Conservation (phyloP, 306 rosid genomes). For the Dryas octopetala region DNA sequence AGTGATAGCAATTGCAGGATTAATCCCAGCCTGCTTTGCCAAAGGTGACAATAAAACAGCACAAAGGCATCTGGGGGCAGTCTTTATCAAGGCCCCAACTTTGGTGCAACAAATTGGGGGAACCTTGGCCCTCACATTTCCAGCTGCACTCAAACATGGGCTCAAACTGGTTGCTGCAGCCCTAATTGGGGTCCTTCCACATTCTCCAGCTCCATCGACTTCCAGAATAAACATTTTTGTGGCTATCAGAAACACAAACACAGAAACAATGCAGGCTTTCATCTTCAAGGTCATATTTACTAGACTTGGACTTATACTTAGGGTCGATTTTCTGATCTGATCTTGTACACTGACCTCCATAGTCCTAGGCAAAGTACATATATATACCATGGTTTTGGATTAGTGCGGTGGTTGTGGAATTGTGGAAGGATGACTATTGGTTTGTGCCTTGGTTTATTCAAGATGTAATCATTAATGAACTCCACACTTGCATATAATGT, state of each 20-base stretch:
- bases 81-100: slow-evolving; percentile 58
- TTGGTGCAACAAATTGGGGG: slow-evolving; percentile 66
- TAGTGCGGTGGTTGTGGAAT: slow-evolving; percentile 52
- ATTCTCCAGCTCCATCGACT: slow-evolving; percentile 68
- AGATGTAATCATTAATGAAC: slow-evolving; percentile 24
- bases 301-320: not conserved
- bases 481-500: not conserved
- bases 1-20: slow-evolving; percentile 69
- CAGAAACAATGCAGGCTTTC: slow-evolving; percentile 20
- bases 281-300: not conserved
- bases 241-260: slow-evolving; percentile 24
- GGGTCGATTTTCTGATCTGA: too few species aligned
- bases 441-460: slow-evolving; percentile 18
- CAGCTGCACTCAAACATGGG: slow-evolving; percentile 66
- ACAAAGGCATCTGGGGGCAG: slow-evolving; percentile 71
- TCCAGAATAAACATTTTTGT: slow-evolving; percentile 7
- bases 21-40: slow-evolving; percentile 73
- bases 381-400: not conserved
- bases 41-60: slow-evolving; percentile 79
- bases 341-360: slow-evolving; percentile 2
- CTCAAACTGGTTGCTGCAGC: slow-evolving; percentile 75
- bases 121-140: slow-evolving; percentile 51
- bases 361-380: not conserved
- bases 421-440: slow-evolving; percentile 20
- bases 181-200: slow-evolving; percentile 75